Percentiles rank a stretch among this genome's conserved stretches.
phyloP scores from a whole-genome alignment of 495 filamentous ascomycete genomes.

The Xylaria flabelliformis region DNA sequence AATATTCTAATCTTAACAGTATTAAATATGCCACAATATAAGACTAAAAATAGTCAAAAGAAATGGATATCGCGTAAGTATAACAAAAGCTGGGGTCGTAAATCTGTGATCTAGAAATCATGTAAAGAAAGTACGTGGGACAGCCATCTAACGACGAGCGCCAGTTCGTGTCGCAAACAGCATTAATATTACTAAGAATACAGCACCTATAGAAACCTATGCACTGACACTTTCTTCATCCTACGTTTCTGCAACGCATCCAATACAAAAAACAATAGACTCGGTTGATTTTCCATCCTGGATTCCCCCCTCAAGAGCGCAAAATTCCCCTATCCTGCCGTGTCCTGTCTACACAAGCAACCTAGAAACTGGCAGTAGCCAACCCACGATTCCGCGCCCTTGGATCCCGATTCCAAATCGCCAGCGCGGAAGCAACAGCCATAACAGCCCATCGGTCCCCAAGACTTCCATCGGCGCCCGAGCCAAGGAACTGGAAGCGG shows the following conservation, averaged over 20 bases:
- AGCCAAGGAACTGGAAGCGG: conserved; percentile 39
- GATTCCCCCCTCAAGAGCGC: not conserved
- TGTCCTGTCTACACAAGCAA: not conserved
- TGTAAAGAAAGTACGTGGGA: not conserved
- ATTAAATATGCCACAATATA: not conserved
- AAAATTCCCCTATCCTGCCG: not conserved
- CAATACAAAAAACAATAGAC: not conserved
- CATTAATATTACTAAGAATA: not conserved
- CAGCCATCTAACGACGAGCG: not conserved
- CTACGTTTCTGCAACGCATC: not conserved
- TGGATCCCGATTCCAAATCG: conserved; percentile 34
- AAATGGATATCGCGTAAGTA: not conserved
- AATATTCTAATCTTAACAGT: not conserved
- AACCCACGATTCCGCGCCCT: not conserved
- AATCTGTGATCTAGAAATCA: not conserved
- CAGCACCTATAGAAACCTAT: not conserved
- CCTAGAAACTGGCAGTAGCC: not conserved
- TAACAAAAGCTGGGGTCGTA: not conserved
- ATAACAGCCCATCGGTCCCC: conserved; percentile 44
- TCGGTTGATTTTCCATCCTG: not conserved
- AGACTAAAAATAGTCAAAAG: not conserved
- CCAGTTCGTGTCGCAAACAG: not conserved
- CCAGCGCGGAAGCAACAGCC: conserved; percentile 39
- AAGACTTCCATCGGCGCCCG: conserved; percentile 34
- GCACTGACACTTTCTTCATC: not conserved